Evolutionary conservation across 495 filamentous ascomycete genomes (phyloP).

Genomic region (Penicillium mononematosum): DNA sequence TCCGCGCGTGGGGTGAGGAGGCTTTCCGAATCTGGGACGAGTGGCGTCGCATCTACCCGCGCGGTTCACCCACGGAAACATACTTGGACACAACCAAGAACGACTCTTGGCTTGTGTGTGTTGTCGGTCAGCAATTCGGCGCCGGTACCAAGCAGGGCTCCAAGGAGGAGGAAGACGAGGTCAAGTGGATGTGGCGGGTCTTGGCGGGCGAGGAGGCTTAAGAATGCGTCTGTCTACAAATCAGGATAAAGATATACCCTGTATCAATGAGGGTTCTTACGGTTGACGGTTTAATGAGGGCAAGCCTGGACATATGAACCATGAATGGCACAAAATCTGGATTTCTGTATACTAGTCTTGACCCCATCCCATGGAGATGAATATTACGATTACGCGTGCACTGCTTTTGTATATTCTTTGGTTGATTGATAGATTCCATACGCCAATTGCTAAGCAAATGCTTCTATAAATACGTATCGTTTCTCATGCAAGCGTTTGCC

Average conservation of each 20-base stretch:
- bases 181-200: constrained; percentile 46
- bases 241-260: constrained; percentile 23
- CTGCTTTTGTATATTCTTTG: constrained; percentile 8
- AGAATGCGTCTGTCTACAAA: not conserved
- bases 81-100: constrained; percentile 64
- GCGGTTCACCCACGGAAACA: constrained; percentile 61
- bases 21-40: constrained; percentile 93
- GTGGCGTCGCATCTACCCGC: constrained; percentile 82
- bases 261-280: not conserved
- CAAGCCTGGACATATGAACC: constrained; percentile 12
- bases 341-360: constrained; percentile 31
- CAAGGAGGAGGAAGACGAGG: constrained; percentile 44
- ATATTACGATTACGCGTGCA: constrained; percentile 16
- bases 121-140: constrained; percentile 80
- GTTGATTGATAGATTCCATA: constrained; percentile 6
- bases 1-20: constrained; percentile 93
- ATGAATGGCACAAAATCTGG: constrained; percentile 24
- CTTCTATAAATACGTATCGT: constrained; percentile 10
- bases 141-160: constrained; percentile 43
- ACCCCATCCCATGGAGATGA: constrained; percentile 20
- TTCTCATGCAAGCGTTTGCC: constrained; percentile 5
- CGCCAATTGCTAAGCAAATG: constrained; percentile 14
- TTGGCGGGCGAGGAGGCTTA: constrained; percentile 30
- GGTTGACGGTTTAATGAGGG: constrained; percentile 4
- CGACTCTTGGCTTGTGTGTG: constrained; percentile 83